Evolutionary conservation across 2,329 filamentous ascomycete genomes (phyloP).

Genomic region (Sporothrix euskadiensis): DNA sequence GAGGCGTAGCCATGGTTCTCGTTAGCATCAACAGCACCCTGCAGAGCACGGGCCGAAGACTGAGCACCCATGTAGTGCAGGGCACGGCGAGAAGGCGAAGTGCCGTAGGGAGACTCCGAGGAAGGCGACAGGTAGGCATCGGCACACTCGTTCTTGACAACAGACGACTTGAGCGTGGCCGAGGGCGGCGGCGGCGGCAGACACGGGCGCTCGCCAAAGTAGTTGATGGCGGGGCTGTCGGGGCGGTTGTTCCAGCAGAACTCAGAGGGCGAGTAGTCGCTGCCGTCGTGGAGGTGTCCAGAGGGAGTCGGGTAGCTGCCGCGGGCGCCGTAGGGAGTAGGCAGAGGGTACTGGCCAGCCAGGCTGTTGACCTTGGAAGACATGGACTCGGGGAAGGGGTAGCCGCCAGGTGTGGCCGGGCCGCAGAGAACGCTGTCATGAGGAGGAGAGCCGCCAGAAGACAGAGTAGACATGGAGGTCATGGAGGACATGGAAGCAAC

Average conservation of each 20-base stretch:
- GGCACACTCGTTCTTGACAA: conserved; percentile 26
- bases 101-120: conserved; percentile 12
- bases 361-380: conserved; percentile 18
- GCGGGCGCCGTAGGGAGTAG: conserved; percentile 41
- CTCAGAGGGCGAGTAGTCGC: conserved; percentile 30
- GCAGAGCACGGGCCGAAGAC: conserved; percentile 25
- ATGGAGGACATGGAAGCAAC: conserved; percentile 55
- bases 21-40: conserved; percentile 22
- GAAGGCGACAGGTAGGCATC: conserved; percentile 20
- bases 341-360: conserved; percentile 21
- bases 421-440: conserved; percentile 19
- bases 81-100: conserved; percentile 5
- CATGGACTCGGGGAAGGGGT: conserved; percentile 28
- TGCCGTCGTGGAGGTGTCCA: conserved; percentile 20
- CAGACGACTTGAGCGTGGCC: conserved; percentile 30
- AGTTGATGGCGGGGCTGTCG: conserved; percentile 32
- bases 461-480: conserved; percentile 25
- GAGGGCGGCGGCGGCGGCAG: conserved; percentile 31
- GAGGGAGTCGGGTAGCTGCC: conserved; percentile 14
- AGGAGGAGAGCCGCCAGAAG: conserved; percentile 20
- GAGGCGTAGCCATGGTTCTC: conserved; percentile 15
- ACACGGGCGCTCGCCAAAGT: conserved; percentile 36
- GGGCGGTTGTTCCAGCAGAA: conserved; percentile 29
- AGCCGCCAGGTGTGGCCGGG: conserved; percentile 28
- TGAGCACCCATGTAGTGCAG: conserved; percentile 28